Conservation (phyloP, 352 stramenopile genomes). For the Thalassiosira livingstoniorum region DNA sequence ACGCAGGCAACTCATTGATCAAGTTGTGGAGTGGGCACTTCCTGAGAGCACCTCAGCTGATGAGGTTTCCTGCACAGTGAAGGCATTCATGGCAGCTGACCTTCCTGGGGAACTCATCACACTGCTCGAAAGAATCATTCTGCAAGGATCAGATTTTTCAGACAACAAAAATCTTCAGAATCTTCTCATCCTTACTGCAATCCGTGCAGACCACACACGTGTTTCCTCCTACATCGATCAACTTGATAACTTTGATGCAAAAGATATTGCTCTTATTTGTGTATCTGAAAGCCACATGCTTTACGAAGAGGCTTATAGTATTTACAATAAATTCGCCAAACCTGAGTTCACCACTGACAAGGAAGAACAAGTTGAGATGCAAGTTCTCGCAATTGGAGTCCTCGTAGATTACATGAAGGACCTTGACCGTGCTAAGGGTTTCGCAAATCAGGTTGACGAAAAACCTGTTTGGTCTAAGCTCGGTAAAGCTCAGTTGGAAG, state of each 20-base stretch:
- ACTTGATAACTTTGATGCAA: slow-evolving; percentile 99
- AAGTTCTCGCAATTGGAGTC: slow-evolving; percentile 88
- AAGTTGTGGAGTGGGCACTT: slow-evolving; percentile 99
- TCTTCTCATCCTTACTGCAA: slow-evolving; percentile 99
- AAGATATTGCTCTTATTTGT: slow-evolving; percentile 99
- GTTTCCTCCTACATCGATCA: slow-evolving; percentile 99
- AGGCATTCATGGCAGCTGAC: slow-evolving; percentile 99
- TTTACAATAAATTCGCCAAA: slow-evolving; percentile 98
- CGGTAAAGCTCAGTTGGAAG: slow-evolving; percentile 97
- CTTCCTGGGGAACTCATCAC: slow-evolving; percentile 99
- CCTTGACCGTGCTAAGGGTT: slow-evolving; percentile 98
- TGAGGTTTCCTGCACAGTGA: slow-evolving; percentile 99
- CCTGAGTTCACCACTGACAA: slow-evolving; percentile 84
- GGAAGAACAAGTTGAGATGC: slow-evolving; percentile 93
- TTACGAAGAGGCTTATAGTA: slow-evolving; percentile 99
- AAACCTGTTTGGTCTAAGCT: slow-evolving; percentile 99
- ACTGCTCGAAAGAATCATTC: slow-evolving; percentile 98
- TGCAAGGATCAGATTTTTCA: slow-evolving; percentile 99
- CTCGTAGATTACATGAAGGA: slow-evolving; percentile 94
- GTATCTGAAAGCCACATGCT: slow-evolving; percentile 97
- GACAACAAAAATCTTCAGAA: slow-evolving; percentile 99
- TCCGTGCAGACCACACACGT: slow-evolving; percentile 97
- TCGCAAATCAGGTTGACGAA: slow-evolving; percentile 98
- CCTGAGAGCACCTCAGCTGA: slow-evolving; percentile 96
- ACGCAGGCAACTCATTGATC: slow-evolving; percentile 96